Percentiles rank a stretch among this genome's conserved stretches.
phyloP scores from a whole-genome alignment of 345 rosid genomes.

The Toxicodendron radicans region DNA sequence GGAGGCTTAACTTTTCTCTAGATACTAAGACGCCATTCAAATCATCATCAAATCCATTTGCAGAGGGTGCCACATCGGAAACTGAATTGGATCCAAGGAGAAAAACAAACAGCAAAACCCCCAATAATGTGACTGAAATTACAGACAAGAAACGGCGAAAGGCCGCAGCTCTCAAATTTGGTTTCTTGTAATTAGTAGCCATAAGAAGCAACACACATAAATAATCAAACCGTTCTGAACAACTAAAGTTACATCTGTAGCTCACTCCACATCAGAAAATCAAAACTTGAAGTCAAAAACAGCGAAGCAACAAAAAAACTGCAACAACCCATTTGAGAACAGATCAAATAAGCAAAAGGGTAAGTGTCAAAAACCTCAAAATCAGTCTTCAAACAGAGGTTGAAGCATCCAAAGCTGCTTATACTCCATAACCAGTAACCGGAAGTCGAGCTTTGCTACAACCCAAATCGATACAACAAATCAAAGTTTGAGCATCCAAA shows the following conservation, averaged over 20 bases:
- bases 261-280: constrained; percentile 1
- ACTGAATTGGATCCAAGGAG: constrained; percentile 44
- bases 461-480: constrained; percentile 8
- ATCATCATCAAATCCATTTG: constrained; percentile 29
- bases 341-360: constrained; percentile 24
- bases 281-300: constrained; percentile 19
- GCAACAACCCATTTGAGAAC: constrained; percentile 28
- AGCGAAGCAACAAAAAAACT: constrained; percentile 11
- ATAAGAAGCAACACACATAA: constrained; percentile 34
- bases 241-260: not conserved
- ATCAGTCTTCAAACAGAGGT: constrained; percentile 1
- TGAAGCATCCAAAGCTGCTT: constrained; percentile 14
- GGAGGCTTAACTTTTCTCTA: constrained; percentile 42
- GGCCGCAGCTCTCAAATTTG: constrained; percentile 48
- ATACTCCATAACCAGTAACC: constrained; percentile 8
- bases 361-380: constrained; percentile 32
- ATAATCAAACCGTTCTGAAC: constrained; percentile 10
- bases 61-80: constrained; percentile 25
- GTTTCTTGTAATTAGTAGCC: constrained; percentile 64
- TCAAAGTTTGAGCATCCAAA: constrained; percentile 2
- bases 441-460: not conserved
- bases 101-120: constrained; percentile 54
- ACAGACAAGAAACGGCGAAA: constrained; percentile 54
- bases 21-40: constrained; percentile 26
- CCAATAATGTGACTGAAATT: constrained; percentile 47